A percentile compares a stretch with the other conserved stretches of the same genome.
These are phyloP conservation scores for Colletotrichum gigasporum DNA, from an alignment of 2,329 filamentous ascomycete species.

Conservation along the genomic window DNA sequence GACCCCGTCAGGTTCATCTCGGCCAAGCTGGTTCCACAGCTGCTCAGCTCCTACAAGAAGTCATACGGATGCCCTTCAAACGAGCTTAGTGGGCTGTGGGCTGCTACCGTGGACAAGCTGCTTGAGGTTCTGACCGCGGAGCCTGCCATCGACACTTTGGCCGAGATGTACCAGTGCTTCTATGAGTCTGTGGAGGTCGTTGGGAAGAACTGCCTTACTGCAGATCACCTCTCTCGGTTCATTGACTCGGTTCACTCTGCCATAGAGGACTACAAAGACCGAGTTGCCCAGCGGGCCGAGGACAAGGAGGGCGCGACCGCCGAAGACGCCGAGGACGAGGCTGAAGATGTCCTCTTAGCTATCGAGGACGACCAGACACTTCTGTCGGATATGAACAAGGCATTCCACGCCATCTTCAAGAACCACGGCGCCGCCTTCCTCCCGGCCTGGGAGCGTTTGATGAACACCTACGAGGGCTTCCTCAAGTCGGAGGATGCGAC, in stretches of 20 bases:
- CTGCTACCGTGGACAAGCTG: slow-evolving; percentile 85
- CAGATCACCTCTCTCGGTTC: slow-evolving; percentile 84
- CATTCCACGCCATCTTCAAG: slow-evolving; percentile 99
- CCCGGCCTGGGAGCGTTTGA: slow-evolving; percentile 85
- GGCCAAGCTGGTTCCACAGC: slow-evolving; percentile 91
- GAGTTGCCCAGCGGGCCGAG: slow-evolving; percentile 84
- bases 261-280: slow-evolving; percentile 90
- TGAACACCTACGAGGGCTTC: slow-evolving; percentile 87
- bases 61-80: slow-evolving; percentile 83
- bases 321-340: slow-evolving; percentile 90
- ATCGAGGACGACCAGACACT: slow-evolving; percentile 98
- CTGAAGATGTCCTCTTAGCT: slow-evolving; percentile 86
- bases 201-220: slow-evolving; percentile 82
- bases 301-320: slow-evolving; percentile 78
- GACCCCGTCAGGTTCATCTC: slow-evolving; percentile 96
- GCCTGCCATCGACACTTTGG: slow-evolving; percentile 93
- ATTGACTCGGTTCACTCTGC: slow-evolving; percentile 87
- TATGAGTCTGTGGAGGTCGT: slow-evolving; percentile 97
- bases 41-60: slow-evolving; percentile 94
- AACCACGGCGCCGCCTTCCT: slow-evolving; percentile 89
- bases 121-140: slow-evolving; percentile 94
- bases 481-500: slow-evolving; percentile 84
- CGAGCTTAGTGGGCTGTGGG: slow-evolving; percentile 86
- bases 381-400: slow-evolving; percentile 99
- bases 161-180: slow-evolving; percentile 99